Base-by-base conservation (phyloP, 2,329 filamentous ascomycete genomes). In the Cercospora brassicicola region DNA sequence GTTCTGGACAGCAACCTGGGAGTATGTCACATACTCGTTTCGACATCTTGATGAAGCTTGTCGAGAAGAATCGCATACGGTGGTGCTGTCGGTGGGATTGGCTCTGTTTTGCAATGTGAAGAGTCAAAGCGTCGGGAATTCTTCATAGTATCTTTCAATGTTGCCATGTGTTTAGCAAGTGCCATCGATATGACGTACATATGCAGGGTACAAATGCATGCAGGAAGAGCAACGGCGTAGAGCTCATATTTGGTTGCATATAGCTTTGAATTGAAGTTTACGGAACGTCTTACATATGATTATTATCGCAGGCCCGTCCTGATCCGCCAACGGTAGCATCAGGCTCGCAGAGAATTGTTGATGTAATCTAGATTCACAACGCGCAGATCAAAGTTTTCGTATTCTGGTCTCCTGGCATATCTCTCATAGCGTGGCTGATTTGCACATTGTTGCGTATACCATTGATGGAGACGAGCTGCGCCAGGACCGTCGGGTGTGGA, bases 1-100 rank as follows among this genome's bases (percentile, higher is more conserved):
- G 10, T 7, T 26, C 7, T 31, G 26, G 18, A 30, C 3, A 11
- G 20, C n/a, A 18, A 48, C 2, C 10, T 62, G 33, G 15, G 28
- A 3, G 11, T 1, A n/a, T 42, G 7, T 3, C 13, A 26, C 64
- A 33, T 33, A 72, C 70, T 64, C 70, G 23, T 56, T 72, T 72
- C 51, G 66, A 70, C 70, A 72, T 72, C 23, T 39, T 72, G 64
- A 48, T 45, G 18, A 64, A 42, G 13, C 31, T 59, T 3, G 62
- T 59, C 23, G 67, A 66, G 23, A 67, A 71, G 45, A 8, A 45
- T 65, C 67, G 69, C 67, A 69, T 71, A 36, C 13, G 23, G 20
- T 59, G 15, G 13, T 23, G 10, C 8, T 28, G 26, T 30, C n/a
- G 1, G 10, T 45, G 23, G 36, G 28, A 30, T 20, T n/a, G 3